These are phyloP conservation scores for Neurospora pannonica DNA, from an alignment of 495 filamentous ascomycete genomes.

Conservation along the genomic window DNA sequence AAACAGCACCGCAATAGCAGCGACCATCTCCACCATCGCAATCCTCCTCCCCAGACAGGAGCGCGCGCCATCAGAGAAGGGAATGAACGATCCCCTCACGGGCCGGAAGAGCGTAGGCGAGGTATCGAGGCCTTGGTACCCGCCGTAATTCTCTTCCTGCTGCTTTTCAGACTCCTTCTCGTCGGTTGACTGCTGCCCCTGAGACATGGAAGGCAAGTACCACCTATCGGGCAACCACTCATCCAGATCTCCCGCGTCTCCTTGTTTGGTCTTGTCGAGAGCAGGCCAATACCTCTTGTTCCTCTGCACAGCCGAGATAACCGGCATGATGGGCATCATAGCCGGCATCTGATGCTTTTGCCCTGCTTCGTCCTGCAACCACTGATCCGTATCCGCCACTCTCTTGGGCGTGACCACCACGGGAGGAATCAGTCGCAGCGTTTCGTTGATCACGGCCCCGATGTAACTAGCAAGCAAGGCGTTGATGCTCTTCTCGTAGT, in stretches of 20 bases:
- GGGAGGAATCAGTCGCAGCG: conserved; percentile 53
- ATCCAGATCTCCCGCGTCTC: conserved; percentile 30
- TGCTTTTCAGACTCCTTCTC: conserved; percentile 16
- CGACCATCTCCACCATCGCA: conserved; percentile 67
- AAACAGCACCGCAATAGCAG: conserved; percentile 58
- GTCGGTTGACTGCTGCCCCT: not conserved
- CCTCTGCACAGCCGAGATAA: conserved; percentile 35
- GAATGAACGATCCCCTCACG: conserved; percentile 54
- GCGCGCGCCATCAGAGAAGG: conserved; percentile 63
- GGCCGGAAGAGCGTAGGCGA: conserved; percentile 48
- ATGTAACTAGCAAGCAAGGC: conserved; percentile 49
- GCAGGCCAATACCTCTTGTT: conserved; percentile 59
- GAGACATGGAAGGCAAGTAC: conserved; percentile 21
- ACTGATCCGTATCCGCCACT: conserved; percentile 38
- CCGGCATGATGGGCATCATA: conserved; percentile 26
- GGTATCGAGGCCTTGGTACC: conserved; percentile 44
- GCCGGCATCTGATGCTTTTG: conserved; percentile 40
- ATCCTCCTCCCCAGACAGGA: conserved; percentile 63
- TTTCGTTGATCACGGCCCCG: conserved; percentile 61
- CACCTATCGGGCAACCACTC: conserved; percentile 40
- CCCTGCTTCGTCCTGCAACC: conserved; percentile 24
- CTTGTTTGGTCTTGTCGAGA: conserved; percentile 21
- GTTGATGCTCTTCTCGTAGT: conserved; percentile 51
- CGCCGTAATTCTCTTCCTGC: conserved; percentile 46
- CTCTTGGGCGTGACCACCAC: conserved; percentile 54